Evolutionary conservation across 768 basidiomycete genomes (phyloP).

Genomic region (Strobilomyces confusus): DNA sequence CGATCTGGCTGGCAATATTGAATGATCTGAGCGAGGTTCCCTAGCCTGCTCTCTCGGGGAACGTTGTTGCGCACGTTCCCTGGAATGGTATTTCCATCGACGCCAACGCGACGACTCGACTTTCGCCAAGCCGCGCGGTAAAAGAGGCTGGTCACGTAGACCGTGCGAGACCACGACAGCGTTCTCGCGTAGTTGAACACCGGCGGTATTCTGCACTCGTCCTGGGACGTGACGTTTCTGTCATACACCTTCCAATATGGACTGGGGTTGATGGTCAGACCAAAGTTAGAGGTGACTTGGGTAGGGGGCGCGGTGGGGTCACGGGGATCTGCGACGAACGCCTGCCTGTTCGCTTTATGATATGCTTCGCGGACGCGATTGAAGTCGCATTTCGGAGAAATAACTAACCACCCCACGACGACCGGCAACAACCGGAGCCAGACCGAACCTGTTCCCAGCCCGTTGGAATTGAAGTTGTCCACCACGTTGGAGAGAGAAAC

Average conservation of each 20-base stretch:
- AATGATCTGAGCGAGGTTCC: conserved; percentile 16
- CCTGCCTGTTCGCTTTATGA: conserved; percentile 10
- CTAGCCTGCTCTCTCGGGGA: conserved; percentile 15
- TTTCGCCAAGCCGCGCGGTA: conserved; percentile 18
- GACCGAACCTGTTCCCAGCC: conserved; percentile 36
- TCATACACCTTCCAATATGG: neutral
- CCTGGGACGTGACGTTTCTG: conserved; percentile 13
- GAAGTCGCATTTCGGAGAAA: conserved; percentile 39
- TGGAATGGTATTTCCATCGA: neutral
- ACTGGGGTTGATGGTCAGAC: conserved; percentile 13
- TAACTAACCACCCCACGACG: conserved; percentile 38
- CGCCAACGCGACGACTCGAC: neutral
- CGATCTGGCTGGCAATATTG: conserved; percentile 17
- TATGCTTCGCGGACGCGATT: conserved; percentile 25
- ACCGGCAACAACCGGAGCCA: conserved; percentile 46
- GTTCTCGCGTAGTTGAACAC: conserved; percentile 25
- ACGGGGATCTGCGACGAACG: neutral
- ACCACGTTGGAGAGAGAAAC: conserved; percentile 15
- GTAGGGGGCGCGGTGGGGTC: neutral
- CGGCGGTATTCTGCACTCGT: conserved; percentile 23
- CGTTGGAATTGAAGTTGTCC: conserved; percentile 29
- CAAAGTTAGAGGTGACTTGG: conserved; percentile 3
- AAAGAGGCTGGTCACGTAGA: conserved; percentile 12
- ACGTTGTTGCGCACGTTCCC: conserved; percentile 2
- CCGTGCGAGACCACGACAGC: conserved; percentile 18